Evolutionary conservation across 1,284 basidiomycete species (phyloP), one percentile per base, ranked within the genome.

Genomic region (Erythrobasidium hasegawianum): DNA sequence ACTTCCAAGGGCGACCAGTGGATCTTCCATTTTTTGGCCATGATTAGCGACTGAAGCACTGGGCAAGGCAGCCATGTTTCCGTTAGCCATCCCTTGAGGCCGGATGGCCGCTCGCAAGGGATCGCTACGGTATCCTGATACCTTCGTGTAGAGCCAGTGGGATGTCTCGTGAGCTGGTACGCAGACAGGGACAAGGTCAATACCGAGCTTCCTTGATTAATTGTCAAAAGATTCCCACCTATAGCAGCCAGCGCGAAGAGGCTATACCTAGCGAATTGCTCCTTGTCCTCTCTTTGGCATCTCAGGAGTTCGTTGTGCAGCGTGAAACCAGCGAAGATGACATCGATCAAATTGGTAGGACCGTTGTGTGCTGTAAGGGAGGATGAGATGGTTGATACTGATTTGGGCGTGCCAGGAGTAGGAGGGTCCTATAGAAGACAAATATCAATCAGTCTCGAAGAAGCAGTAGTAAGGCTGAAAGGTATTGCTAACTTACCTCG

Each of bases 141-240:
- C 57, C 29, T 65, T 65, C 8, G 62, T 65, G 22, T 57, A 38
- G 55, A 65, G 41, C 62, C 62, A 65, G 29, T 65, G 62, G 18
- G 62, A 50, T 38, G 56, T 50, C 49, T 65, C 62, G 47, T 65
- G 62, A 29, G 57, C 62, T 65, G 47, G 16, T 47, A 5, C 8
- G 43, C 43, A 47, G 43, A 47, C 10, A 24, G n/a, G 7, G 4
- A 5, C 14, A 5, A 5, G 14, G 43, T 47, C 43, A 18, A 16
- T 24, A 24, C 14, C 8, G 43, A 24, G 33, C 33, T 5, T 5
- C 11, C 11, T 33, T 11, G 33, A 33, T 4, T 33, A 33, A n/a
- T 11, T 33, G 33, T 4, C 4, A 47, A 7, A 26, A 7, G 16
- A 24, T 7, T 20, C 62, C 14, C 62, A 65, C 62, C 62, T 16